Evolutionary conservation across 306 rosid genomes (phyloP).

Genomic region (Luffa acutangula): DNA sequence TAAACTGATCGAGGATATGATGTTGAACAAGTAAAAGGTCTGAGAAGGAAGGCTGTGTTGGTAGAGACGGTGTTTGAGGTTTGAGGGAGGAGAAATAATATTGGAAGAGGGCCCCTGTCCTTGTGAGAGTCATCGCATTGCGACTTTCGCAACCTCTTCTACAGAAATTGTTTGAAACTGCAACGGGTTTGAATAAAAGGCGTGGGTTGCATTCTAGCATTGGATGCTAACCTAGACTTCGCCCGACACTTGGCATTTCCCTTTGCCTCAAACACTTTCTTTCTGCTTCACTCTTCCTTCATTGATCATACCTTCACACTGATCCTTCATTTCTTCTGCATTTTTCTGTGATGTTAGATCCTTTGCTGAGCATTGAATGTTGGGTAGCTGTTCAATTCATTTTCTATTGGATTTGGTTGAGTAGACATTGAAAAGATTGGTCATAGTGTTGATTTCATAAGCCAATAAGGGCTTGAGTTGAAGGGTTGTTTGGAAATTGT

Average conservation of each 20-base stretch:
- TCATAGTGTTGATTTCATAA: not conserved
- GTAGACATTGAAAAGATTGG: not conserved
- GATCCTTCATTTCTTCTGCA: slow-evolving; percentile 35
- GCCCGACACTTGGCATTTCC: slow-evolving; percentile 32
- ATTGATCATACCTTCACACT: slow-evolving; percentile 49
- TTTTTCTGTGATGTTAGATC: not conserved
- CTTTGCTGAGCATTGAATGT: not conserved
- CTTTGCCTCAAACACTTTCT: slow-evolving; percentile 16
- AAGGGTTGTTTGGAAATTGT: too few species aligned
- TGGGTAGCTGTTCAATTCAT: not conserved
- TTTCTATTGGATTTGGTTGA: slow-evolving; percentile 1
- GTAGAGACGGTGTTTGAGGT: slow-evolving; percentile 27
- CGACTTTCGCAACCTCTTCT: slow-evolving; percentile 91
- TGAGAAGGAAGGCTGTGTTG: slow-evolving; percentile 43
- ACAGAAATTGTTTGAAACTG: slow-evolving; percentile 22
- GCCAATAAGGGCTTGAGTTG: too few species aligned
- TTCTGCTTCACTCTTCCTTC: slow-evolving; percentile 34
- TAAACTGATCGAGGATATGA: slow-evolving; percentile 41
- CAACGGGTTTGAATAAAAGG: slow-evolving; percentile 70
- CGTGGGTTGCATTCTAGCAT: slow-evolving; percentile 90
- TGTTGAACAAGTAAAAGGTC: slow-evolving; percentile 71
- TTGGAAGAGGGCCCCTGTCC: slow-evolving; percentile 64
- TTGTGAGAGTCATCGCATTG: slow-evolving; percentile 53
- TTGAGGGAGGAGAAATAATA: not conserved
- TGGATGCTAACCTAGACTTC: slow-evolving; percentile 71